Percentiles rank a stretch among this genome's conserved stretches.
phyloP scores from a whole-genome alignment of 169 alveolate genomes.

The Plasmodium vinckei region DNA sequence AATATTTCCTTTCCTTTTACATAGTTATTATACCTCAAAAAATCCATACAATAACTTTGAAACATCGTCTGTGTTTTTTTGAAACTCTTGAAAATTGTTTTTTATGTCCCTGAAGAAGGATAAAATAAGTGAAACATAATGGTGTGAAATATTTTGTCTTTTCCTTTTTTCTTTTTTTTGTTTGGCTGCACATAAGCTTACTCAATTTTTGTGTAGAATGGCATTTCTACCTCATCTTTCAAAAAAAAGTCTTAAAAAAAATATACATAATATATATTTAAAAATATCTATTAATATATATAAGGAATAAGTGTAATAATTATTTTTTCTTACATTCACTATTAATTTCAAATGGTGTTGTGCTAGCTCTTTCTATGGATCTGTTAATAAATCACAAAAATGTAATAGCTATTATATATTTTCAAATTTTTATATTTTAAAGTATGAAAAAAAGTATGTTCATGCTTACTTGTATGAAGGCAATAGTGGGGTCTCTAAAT shows the following conservation, averaged over 20 bases:
- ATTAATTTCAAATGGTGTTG: conserved; percentile 56
- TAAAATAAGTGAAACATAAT: neutral
- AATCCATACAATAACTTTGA: conserved; percentile 65
- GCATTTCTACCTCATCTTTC: conserved; percentile 68
- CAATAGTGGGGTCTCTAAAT: conserved; percentile 82
- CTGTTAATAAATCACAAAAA: conserved; percentile 12
- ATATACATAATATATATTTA: neutral
- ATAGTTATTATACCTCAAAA: conserved; percentile 52
- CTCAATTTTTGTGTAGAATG: conserved; percentile 55
- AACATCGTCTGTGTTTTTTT: conserved; percentile 47
- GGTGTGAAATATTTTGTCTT: neutral
- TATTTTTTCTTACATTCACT: conserved; percentile 49
- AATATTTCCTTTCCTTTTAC: neutral
- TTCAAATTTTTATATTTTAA: neutral
- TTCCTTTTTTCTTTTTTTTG: neutral
- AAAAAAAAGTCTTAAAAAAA: conserved; percentile 39
- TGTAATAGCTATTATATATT: neutral
- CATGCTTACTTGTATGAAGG: conserved; percentile 80
- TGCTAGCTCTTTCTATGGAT: conserved; percentile 43
- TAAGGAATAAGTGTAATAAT: neutral
- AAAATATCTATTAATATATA: neutral
- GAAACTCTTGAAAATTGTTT: conserved; percentile 17
- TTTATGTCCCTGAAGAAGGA: conserved; percentile 35
- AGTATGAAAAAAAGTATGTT: neutral
- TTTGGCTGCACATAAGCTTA: neutral